Evolutionary conservation across 176 grass and related monocot genomes (phyloP).

Genomic region (Hsuehochloa calcarea): DNA sequence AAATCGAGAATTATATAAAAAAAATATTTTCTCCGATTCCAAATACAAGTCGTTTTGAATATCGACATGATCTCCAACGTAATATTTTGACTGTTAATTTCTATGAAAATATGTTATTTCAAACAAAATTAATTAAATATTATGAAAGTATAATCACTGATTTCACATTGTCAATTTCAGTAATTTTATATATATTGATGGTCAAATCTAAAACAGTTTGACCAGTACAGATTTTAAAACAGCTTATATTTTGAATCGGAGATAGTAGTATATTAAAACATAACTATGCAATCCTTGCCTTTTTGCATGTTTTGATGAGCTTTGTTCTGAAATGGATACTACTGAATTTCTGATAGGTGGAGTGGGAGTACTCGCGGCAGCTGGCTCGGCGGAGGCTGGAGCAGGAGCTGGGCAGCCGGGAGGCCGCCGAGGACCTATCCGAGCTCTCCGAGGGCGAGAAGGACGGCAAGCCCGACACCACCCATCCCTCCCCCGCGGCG

Average conservation of each 20-base stretch:
- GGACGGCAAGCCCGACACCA: background rate
- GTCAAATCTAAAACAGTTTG: no score
- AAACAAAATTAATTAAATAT: no score
- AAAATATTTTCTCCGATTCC: no score
- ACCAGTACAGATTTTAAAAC: no score
- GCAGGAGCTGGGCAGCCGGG: conserved; percentile 53
- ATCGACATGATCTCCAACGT: no score
- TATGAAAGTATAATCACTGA: no score
- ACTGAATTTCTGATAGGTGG: conserved; percentile 22
- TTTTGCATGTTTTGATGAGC: background rate
- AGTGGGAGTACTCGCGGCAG: conserved; percentile 44
- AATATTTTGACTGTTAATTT: no score
- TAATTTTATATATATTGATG: no score
- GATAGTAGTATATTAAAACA: background rate
- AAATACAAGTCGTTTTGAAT: no score
- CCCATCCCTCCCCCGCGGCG: background rate
- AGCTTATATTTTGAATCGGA: no score
- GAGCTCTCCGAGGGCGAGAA: conserved; percentile 75
- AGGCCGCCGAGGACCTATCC: conserved; percentile 64
- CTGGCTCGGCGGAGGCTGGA: conserved; percentile 38
- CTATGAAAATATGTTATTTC: no score
- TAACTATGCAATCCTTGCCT: background rate
- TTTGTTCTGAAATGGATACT: background rate
- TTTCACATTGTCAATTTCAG: no score
- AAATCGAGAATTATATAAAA: background rate